Percentiles rank a stretch among this genome's conserved stretches.
phyloP scores from a whole-genome alignment of 345 rosid genomes.

The Clarkia xantiana region DNA sequence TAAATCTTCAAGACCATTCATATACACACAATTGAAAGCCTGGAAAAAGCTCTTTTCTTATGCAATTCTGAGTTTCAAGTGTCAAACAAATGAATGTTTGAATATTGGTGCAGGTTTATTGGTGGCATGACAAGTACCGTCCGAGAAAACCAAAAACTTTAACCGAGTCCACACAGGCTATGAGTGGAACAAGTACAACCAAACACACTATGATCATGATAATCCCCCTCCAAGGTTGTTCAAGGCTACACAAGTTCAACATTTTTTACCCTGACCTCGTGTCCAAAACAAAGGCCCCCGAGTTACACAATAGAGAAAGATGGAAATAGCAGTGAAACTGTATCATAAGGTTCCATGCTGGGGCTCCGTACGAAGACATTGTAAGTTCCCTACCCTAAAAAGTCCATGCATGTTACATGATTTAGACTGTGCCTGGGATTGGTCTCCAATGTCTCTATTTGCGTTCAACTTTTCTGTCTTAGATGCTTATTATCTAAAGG shows the following conservation, averaged over 20 bases:
- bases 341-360: conserved; percentile 85
- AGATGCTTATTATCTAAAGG: no score
- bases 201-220: conserved; percentile 89
- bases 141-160: conserved; percentile 91
- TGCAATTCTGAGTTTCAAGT: no score
- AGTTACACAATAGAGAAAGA: conserved; percentile 66
- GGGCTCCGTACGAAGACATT: conserved; percentile 86
- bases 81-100: no score
- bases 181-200: conserved; percentile 95
- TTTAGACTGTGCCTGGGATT: no score
- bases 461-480: no score
- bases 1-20: not conserved
- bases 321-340: conserved; percentile 72
- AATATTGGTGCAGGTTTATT: conserved; percentile 68
- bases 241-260: conserved; percentile 90
- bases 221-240: conserved; percentile 87
- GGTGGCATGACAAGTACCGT: conserved; percentile 99
- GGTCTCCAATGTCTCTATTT: no score
- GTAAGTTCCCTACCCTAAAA: no score
- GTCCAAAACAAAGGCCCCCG: conserved; percentile 72
- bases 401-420: no score
- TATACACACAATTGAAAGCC: no score
- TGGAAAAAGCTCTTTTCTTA: no score
- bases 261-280: conserved; percentile 94
- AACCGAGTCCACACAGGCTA: conserved; percentile 95